These are phyloP conservation scores for Malus hybrid DNA, from an alignment of 331 rosid genomes.

Conservation along the genomic window DNA sequence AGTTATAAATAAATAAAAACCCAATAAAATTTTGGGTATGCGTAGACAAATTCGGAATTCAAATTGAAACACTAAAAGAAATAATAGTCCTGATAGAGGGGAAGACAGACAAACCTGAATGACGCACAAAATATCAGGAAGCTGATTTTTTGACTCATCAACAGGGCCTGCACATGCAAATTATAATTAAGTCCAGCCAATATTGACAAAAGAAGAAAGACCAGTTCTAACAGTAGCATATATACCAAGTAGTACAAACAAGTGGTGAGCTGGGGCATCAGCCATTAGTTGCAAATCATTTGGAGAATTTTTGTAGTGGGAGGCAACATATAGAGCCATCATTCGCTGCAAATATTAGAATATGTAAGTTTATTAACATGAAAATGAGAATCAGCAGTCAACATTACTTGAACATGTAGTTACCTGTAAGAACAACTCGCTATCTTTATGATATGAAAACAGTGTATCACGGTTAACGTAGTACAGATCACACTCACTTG, in stretches of 20 bases:
- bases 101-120: slow-evolving; percentile 60
- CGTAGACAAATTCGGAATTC: neutral
- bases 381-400: slow-evolving; percentile 12
- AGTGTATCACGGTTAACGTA: slow-evolving; percentile 95
- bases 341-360: slow-evolving; percentile 61
- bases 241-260: slow-evolving; percentile 90
- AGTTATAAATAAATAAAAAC: neutral
- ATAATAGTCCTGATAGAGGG: neutral
- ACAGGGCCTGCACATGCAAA: slow-evolving; percentile 68
- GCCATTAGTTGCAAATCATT: slow-evolving; percentile 96
- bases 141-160: slow-evolving; percentile 82
- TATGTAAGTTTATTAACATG: slow-evolving; percentile 12
- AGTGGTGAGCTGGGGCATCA: slow-evolving; percentile 97
- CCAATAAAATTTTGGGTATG: neutral
- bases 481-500: slow-evolving; percentile 80
- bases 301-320: slow-evolving; percentile 98
- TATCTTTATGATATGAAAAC: slow-evolving; percentile 83
- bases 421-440: slow-evolving; percentile 95
- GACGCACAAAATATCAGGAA: slow-evolving; percentile 96
- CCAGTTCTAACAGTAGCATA: slow-evolving; percentile 6
- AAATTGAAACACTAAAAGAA: neutral
- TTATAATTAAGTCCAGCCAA: slow-evolving; percentile 13
- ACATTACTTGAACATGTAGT: slow-evolving; percentile 11
- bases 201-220: slow-evolving; percentile 1
- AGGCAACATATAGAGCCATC: slow-evolving; percentile 97